Evolutionary conservation across 2,329 filamentous ascomycete species (phyloP), one percentile per base, ranked within the genome.

Genomic region (Lasiodiplodia hormozganensis): DNA sequence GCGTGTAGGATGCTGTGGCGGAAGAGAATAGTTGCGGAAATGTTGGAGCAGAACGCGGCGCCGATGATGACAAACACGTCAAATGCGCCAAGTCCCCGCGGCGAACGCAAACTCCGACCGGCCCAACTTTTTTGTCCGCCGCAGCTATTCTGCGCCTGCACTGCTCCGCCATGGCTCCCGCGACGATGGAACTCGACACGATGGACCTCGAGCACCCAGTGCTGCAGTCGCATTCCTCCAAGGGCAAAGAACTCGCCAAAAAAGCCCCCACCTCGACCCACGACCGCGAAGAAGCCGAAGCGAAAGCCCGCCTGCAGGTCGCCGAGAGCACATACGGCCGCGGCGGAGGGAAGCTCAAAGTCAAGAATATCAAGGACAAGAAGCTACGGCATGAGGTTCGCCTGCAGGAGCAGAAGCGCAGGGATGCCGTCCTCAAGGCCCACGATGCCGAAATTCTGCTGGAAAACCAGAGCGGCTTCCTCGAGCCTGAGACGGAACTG

Each of bases 371-470:
- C 74, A 92, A 90, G 75, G 94, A 98, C 84, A 96, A 92, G 85
- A 99, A 98, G 79, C 82, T 98, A 71, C 90, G 93, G 60, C 87
- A 89, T 14, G 97, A 93, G 72, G 82, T 99, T 62, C 90, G 89
- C 76, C 85, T 85, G 2, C 86, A 97, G 56, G 96, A 99, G 78
- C 83, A 84, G 69, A 96, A 96, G 79, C 95, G 94, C 81, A 88
- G 94, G 75, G 87, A 91, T 74, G 95, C 95, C 1, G 84, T 92
- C 0, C 80, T 96, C 43, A 90, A 92, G 79, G 94, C 96, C 18
- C 97, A 97, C 81, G 95, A 97, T 84, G 93, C 95, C 25, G 96
- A 99, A 81, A 96, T 99, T 68, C 83, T 99, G 74, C 87, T 97
- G 67, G 95, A 98, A 80, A 93, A 97, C 78, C 88, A 90, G 7